These are phyloP conservation scores for Aspergillus ochraceus DNA, from an alignment of 2,329 filamentous ascomycete species.

Conservation along the genomic window DNA sequence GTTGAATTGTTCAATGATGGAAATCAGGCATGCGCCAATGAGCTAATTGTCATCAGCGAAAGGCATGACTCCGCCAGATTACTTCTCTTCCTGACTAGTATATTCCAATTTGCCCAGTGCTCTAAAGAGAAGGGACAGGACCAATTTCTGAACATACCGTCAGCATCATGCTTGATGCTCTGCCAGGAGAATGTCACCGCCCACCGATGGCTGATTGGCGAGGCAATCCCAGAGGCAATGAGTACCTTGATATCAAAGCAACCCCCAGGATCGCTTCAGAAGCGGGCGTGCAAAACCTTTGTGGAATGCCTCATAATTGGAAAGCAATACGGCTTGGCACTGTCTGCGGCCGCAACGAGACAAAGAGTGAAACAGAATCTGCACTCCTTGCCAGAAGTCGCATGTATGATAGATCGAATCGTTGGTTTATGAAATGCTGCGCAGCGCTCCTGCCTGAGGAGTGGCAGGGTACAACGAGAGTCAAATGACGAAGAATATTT, in stretches of 20 bases:
- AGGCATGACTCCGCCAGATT: constrained; percentile 16
- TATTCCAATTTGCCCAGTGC: constrained; percentile 29
- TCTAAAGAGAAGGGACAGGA: constrained; percentile 16
- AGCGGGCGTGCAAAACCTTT: constrained; percentile 8
- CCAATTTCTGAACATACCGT: constrained; percentile 18
- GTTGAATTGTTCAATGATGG: constrained; percentile 21
- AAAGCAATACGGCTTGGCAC: constrained; percentile 4
- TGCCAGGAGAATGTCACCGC: constrained; percentile 20
- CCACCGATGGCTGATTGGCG: constrained; percentile 23
- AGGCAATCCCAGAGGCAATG: constrained; percentile 18
- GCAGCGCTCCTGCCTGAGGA: background rate
- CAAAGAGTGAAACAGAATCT: background rate
- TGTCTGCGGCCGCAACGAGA: background rate
- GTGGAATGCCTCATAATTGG: constrained; percentile 4
- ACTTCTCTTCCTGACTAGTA: constrained; percentile 19
- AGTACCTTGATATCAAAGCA: constrained; percentile 10
- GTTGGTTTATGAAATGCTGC: background rate
- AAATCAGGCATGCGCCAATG: constrained; percentile 23
- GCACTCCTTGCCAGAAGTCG: background rate
- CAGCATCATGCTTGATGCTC: constrained; percentile 24
- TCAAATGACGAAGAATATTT: background rate
- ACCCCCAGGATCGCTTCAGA: constrained; percentile 13
- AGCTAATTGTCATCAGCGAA: constrained; percentile 21
- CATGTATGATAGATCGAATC: background rate
- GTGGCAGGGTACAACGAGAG: background rate